Base-by-base conservation (phyloP, 192 early-diverging fungal species). In the Chytriomyces hyalinus region DNA sequence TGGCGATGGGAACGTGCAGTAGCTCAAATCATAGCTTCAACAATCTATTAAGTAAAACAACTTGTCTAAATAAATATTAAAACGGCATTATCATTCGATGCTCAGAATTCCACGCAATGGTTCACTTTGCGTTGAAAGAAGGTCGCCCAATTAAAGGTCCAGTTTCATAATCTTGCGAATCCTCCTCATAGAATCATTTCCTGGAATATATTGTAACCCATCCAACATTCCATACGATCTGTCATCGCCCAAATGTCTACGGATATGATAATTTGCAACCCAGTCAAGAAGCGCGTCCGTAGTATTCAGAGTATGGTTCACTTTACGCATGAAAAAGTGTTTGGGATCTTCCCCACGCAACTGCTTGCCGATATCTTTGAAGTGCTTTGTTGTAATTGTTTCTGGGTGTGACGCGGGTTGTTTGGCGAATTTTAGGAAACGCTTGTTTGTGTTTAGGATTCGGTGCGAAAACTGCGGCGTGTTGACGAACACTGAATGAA, bases 261-360 rank as follows among this genome's bases (percentile, higher is more conserved):
- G 36, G 36, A 36, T 36, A 36, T 36, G 36, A 43, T 87, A 75
- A 22, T 61, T 49, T n/a, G 49, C 26, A 8, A 87, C 80, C 85
- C 85, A 87, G 8, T 79, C 78, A 13, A 13, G 22, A n/a, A n/a
- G 43, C 22, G 43, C 28, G 50, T 75, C 70, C 10, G 20, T 28
- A 24, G 77, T 61, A 2, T 70, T 65, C 20, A 57, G 20, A n/a
- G 53, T n/a, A 7, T 47, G 7, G 65, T 85, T 78, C 49, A 87
- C 51, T 66, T 87, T 85, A 5, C 86, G 73, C 45, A 77, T 65
- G 62, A 87, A 85, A 28, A 84, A 82, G 68, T 82, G 82, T 44
- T 62, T 49, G 10, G 82, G 76, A 20, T 75, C 78, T 5, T 44
- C 60, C 4, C 62, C 73, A n/a, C 17, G 15, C 15, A 49, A 20